These are phyloP conservation scores for Globisporangium abappressorium DNA, from an alignment of 352 stramenopile genomes.

Conservation along the genomic window DNA sequence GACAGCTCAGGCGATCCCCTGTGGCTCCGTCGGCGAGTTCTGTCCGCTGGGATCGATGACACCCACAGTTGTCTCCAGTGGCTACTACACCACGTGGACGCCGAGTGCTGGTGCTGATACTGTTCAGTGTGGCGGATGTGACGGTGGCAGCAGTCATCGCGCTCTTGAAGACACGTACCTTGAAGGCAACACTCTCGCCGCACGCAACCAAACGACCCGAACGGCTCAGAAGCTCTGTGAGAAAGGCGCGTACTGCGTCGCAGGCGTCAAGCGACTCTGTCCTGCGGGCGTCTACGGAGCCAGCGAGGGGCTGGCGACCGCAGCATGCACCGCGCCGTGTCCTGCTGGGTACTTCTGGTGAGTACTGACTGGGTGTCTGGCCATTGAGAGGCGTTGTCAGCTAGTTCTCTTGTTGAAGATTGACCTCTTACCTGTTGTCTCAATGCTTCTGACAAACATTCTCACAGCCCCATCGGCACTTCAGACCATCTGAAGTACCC, in stretches of 20 bases:
- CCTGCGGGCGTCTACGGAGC: conserved; percentile 45
- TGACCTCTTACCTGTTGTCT: neutral
- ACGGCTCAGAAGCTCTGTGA: conserved; percentile 48
- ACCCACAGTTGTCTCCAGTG: conserved; percentile 32
- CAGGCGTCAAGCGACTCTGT: conserved; percentile 52
- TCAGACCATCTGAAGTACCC: conserved; percentile 31
- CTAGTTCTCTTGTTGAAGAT: neutral
- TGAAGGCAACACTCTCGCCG: conserved; percentile 30
- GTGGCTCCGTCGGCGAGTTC: conserved; percentile 36
- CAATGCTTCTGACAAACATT: neutral
- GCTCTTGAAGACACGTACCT: conserved; percentile 40
- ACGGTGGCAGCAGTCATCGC: neutral
- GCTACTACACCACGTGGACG: conserved; percentile 64
- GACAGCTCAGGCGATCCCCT: conserved; percentile 27
- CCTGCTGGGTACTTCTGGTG: conserved; percentile 69
- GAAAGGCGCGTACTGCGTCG: conserved; percentile 49
- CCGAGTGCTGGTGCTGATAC: conserved; percentile 11
- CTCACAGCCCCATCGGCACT: conserved; percentile 41
- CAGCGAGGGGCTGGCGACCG: conserved; percentile 30
- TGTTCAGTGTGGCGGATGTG: neutral
- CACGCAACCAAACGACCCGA: conserved; percentile 39
- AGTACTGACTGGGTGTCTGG: neutral
- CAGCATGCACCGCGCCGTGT: conserved; percentile 51
- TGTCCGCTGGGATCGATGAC: conserved; percentile 45
- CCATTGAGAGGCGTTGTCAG: neutral